Percentiles rank a stretch among this genome's conserved stretches.
Conservation (phyloP, 371 early-diverging fungal species). For the Mortierella sp. region DNA sequence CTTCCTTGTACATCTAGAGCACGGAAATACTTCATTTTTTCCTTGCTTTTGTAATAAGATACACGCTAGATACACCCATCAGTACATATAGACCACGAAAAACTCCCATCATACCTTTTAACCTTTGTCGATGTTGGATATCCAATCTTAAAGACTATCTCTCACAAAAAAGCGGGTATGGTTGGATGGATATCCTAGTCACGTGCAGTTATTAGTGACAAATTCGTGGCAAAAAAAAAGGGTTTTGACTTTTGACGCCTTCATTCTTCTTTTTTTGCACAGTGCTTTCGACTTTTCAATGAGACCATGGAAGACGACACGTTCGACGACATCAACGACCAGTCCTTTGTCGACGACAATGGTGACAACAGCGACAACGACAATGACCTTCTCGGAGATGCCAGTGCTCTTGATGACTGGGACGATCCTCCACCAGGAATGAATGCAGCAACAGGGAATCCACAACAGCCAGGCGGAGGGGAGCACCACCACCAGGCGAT, state of each 20-base stretch:
- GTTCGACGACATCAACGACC: conserved; percentile 18
- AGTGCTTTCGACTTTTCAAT: neutral
- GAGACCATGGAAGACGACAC: conserved; percentile 21
- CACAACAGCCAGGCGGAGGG: neutral
- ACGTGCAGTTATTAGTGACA: too few relatives aligned
- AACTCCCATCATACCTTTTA: too few relatives aligned
- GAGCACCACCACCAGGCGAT: neutral
- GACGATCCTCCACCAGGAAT: neutral
- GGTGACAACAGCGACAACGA: neutral
- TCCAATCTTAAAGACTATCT: too few relatives aligned
- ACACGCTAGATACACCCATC: neutral
- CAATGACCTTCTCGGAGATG: neutral
- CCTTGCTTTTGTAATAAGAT: neutral
- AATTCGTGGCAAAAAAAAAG: too few relatives aligned
- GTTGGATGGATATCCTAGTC: too few relatives aligned
- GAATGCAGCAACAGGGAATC: neutral
- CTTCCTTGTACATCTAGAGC: neutral
- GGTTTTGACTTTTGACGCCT: neutral
- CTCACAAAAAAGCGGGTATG: too few relatives aligned
- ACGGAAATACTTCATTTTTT: neutral
- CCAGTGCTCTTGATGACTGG: neutral
- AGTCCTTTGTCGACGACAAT: conserved; percentile 13
- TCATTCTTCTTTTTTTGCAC: neutral
- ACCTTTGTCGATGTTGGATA: too few relatives aligned
- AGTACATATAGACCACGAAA: neutral